Conservation (phyloP, 2,329 filamentous ascomycete species). For the Fusarium pseudonygamai region DNA sequence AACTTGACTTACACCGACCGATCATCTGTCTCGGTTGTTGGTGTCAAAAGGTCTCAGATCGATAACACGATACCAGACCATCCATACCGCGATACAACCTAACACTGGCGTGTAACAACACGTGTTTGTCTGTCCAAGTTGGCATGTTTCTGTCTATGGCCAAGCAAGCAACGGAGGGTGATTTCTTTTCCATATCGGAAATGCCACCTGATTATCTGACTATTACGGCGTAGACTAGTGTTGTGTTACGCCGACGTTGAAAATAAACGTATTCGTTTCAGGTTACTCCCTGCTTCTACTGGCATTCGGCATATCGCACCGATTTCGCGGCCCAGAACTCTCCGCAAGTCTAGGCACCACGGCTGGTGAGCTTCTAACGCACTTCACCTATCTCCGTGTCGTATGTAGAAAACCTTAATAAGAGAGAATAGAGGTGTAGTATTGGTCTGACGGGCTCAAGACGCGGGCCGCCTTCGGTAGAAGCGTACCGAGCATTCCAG, state of each 20-base stretch:
- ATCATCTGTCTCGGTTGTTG: constrained; percentile 27
- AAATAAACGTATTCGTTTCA: constrained; percentile 33
- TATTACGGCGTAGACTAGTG: background rate
- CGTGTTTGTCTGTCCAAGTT: constrained; percentile 14
- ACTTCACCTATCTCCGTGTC: background rate
- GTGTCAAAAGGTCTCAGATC: constrained; percentile 31
- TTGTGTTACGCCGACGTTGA: constrained; percentile 1
- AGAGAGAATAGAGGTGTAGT: constrained; percentile 10
- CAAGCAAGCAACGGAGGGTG: constrained; percentile 6
- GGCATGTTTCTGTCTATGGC: constrained; percentile 7
- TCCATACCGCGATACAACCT: background rate
- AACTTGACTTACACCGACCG: background rate
- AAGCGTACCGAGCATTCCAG: constrained; percentile 14
- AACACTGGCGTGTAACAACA: constrained; percentile 23
- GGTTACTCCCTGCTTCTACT: constrained; percentile 13
- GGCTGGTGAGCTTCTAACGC: background rate
- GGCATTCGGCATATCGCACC: constrained; percentile 14
- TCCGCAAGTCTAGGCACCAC: background rate
- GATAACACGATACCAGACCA: background rate
- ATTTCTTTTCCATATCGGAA: background rate
- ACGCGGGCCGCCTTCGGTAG: constrained; percentile 23
- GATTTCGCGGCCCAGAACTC: constrained; percentile 5
- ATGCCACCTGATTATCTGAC: constrained; percentile 2
- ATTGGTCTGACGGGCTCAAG: constrained; percentile 1
- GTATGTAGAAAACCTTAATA: constrained; percentile 9